Evolutionary conservation across 2,329 filamentous ascomycete genomes (phyloP).

Genomic region (Sporothrix pseudoabietina): DNA sequence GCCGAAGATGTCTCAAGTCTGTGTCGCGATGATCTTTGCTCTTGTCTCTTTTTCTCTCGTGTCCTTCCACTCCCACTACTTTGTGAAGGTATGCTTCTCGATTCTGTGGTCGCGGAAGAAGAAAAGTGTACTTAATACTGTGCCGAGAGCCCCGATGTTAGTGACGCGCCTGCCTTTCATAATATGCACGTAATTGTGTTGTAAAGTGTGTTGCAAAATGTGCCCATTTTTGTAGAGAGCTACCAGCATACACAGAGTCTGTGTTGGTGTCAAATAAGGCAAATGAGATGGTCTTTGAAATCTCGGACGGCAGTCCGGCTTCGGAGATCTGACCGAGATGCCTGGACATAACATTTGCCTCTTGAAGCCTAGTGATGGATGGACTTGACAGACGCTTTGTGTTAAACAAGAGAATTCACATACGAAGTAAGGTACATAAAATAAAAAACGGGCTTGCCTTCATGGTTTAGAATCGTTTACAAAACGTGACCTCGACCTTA

Average conservation of each 20-base stretch:
- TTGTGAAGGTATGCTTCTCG: not conserved
- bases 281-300: not conserved
- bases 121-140: not conserved
- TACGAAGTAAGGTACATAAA: too few relatives aligned
- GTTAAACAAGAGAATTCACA: not conserved
- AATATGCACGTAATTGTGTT: not conserved
- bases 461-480: too few relatives aligned
- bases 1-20: not conserved
- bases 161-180: not conserved
- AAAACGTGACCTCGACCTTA: too few relatives aligned
- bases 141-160: not conserved
- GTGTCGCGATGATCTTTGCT: not conserved
- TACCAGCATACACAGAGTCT: too few relatives aligned
- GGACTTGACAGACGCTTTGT: not conserved
- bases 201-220: not conserved
- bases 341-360: not conserved
- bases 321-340: conserved; percentile 4
- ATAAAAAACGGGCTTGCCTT: too few relatives aligned
- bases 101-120: not conserved
- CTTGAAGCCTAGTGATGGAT: not conserved
- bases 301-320: not conserved
- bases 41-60: not conserved
- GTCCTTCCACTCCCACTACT: not conserved
- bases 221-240: not conserved
- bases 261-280: not conserved